Evolutionary conservation across 2,329 filamentous ascomycete genomes (phyloP), one percentile per base, ranked within the genome.

Genomic region (Aspergillus arachidicola): DNA sequence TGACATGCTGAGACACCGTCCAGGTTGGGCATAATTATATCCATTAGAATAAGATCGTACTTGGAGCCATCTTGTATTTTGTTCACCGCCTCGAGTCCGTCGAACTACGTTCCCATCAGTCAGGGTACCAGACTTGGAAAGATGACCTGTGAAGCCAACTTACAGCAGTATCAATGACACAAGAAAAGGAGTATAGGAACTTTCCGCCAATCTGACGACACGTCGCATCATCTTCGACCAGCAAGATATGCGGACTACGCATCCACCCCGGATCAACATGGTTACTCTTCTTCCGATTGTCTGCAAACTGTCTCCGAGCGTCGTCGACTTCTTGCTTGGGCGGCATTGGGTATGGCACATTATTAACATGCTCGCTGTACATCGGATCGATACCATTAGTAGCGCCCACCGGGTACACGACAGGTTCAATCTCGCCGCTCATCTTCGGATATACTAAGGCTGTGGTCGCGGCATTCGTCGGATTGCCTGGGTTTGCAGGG

Each of bases 21-120:
- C 59, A 98, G 84, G 68, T 94, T 91, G 6, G 95, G 95, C 95
- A 99, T 98, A 70, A 99, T 96, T 68, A 99, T 94, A 74, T 95
- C 91, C 91, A 94, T 94, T 66, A 94, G 86, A 67, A 94, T 92
- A 64, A 90, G 75, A 72, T 90, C 87, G 69, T 89, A 90, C 69
- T 89, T 89, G 6, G 83, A 82, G 6, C 87, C 87, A 46, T 81
- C 80, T 67, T 89, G 87, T 73, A 97, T 90, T 75, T 95, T 95
- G 74, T 91, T 92, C 56, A 97, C 94, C 58, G 95, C 95, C 76
- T 97, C 93, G 51, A 96, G 83, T 55, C 95, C 95, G 76, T 99
- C 91, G 66, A 91, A 86, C 88, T 96, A 64, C n/a, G 34, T 26
- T 10, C n/a, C 57, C 21, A 57, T 68, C 58, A 68, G 45, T 62